Conservation (phyloP, 164 flowering plant genomes). For the Vitis amurensis region DNA sequence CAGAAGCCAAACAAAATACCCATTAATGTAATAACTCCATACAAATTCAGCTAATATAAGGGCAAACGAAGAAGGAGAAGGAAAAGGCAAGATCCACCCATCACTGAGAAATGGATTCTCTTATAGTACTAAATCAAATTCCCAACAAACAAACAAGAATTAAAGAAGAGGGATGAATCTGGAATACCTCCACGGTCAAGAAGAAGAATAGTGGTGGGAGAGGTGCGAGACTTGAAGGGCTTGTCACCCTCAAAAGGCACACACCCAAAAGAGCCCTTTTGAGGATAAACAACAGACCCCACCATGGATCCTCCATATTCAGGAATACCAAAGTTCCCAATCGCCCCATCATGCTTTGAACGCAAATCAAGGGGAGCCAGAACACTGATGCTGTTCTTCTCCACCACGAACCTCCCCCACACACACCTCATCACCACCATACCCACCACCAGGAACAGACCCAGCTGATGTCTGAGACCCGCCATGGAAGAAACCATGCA, state of each 20-base stretch:
- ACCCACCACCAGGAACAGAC: slow-evolving; percentile 6
- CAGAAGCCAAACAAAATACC: too few relatives aligned
- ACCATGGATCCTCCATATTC: slow-evolving; percentile 76
- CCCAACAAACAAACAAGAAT: not conserved
- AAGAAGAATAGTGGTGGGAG: slow-evolving; percentile 63
- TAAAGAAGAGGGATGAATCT: not conserved
- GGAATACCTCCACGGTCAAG: slow-evolving; percentile 86
- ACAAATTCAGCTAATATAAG: too few relatives aligned
- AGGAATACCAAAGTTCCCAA: slow-evolving; percentile 88
- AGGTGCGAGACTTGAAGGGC: slow-evolving; percentile 46
- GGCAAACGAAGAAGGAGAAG: too few relatives aligned
- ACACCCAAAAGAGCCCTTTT: slow-evolving; percentile 45
- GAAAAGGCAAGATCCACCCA: too few relatives aligned
- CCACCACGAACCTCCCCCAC: slow-evolving; percentile 59
- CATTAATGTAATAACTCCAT: too few relatives aligned
- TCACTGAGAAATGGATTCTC: not conserved
- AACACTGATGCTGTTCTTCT: slow-evolving; percentile 72
- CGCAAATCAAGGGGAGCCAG: slow-evolving; percentile 42
- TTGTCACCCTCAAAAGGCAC: slow-evolving; percentile 37
- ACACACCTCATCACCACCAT: not conserved
- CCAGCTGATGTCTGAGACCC: not conserved
- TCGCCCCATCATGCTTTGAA: slow-evolving; percentile 64
- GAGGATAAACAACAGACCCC: slow-evolving; percentile 68
- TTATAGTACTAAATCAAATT: not conserved
- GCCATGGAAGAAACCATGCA: slow-evolving; percentile 20